phyloP scores from a whole-genome alignment of 2,329 filamentous ascomycete species.

The Aphanoascus verrucosus region DNA sequence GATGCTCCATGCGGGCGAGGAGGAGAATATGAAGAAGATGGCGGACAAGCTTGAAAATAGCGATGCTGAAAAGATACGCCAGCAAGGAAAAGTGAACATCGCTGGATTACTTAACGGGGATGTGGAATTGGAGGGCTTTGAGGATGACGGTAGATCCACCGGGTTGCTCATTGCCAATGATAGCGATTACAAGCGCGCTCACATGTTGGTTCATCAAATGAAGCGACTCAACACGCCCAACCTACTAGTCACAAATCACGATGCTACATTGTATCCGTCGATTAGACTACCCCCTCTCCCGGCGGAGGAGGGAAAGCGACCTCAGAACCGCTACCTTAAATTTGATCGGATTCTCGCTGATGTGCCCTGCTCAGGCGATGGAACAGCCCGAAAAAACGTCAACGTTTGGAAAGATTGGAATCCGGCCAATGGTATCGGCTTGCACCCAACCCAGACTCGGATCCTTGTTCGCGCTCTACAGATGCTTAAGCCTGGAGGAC shows the following conservation, averaged over 20 bases:
- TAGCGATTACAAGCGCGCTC: conserved; percentile 88
- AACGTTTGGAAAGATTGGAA: conserved; percentile 94
- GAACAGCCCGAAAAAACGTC: conserved; percentile 84
- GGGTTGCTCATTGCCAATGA: conserved; percentile 93
- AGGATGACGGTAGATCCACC: conserved; percentile 76
- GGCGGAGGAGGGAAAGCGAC: conserved; percentile 42
- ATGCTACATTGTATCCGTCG: conserved; percentile 88
- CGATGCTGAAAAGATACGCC: conserved; percentile 33
- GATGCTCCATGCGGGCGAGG: conserved; percentile 86
- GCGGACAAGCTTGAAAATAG: conserved; percentile 53
- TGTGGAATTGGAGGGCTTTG: conserved; percentile 45
- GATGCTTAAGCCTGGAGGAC: conserved; percentile 88
- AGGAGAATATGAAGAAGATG: conserved; percentile 67
- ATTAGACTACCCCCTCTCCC: conserved; percentile 63
- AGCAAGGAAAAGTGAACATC: conserved; percentile 21
- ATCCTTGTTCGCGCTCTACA: conserved; percentile 88
- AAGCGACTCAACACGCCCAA: conserved; percentile 96
- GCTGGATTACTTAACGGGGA: conserved; percentile 25
- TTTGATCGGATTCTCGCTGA: conserved; percentile 95
- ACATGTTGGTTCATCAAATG: conserved; percentile 95
- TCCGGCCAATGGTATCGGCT: conserved; percentile 72
- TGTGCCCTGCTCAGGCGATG: conserved; percentile 93
- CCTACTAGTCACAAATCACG: conserved; percentile 92
- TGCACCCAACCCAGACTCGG: conserved; percentile 75
- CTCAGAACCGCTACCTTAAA: conserved; percentile 66